These are phyloP conservation scores for Nemania abortiva DNA, from an alignment of 2,329 filamentous ascomycete genomes.

Conservation along the genomic window DNA sequence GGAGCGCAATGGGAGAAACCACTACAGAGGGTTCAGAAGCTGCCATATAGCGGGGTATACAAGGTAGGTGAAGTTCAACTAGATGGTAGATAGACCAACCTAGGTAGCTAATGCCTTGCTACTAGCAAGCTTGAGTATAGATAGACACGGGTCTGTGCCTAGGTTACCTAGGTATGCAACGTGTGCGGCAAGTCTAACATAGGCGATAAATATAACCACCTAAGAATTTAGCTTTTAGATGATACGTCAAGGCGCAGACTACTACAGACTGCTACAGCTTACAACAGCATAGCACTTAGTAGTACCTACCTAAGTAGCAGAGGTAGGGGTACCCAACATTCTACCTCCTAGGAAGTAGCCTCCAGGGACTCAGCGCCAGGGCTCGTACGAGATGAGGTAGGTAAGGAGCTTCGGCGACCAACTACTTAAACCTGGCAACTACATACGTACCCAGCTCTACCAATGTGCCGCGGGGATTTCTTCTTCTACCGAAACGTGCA, in stretches of 20 bases:
- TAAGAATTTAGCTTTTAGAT: not conserved
- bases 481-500: constrained; percentile 43
- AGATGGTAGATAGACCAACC: not conserved
- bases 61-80: no score
- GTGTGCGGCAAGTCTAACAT: not conserved
- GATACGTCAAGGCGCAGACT: not conserved
- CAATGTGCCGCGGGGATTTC: constrained; percentile 32
- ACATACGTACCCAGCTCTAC: not conserved
- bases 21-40: no score
- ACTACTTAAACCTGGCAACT: constrained; percentile 1
- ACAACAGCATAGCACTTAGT: not conserved
- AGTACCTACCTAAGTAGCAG: not conserved
- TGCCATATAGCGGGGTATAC: no score
- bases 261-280: not conserved
- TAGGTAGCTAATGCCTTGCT: no score
- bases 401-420: constrained; percentile 11
- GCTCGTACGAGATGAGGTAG: not conserved
- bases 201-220: not conserved
- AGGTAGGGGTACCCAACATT: no score
- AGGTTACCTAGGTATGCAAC: no score
- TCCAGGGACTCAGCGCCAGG: not conserved
- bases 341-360: no score
- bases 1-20: no score
- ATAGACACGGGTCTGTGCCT: constrained; percentile 2
- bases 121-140: not conserved